Conservation (phyloP, 2,329 filamentous ascomycete species). For the Aphanocladium album region DNA sequence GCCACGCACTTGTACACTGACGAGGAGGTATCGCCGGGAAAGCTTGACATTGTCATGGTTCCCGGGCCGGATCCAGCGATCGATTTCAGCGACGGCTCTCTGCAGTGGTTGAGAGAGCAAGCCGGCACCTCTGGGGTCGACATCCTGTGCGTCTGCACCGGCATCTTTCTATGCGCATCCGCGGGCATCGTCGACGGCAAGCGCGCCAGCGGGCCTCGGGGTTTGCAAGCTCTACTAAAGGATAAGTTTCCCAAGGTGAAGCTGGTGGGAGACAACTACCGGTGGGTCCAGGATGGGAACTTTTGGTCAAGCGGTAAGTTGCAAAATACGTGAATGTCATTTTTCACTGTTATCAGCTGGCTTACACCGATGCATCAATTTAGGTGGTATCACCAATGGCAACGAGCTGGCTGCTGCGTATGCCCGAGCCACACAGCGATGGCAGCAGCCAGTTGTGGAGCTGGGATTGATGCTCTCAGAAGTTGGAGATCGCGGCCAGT, state of each 20-base stretch:
- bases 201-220: slow-evolving; percentile 42
- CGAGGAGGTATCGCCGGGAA: slow-evolving; percentile 43
- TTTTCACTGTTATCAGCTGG: no score
- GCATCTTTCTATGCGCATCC: slow-evolving; percentile 41
- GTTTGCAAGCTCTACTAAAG: slow-evolving; percentile 35
- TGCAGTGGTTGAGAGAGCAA: slow-evolving; percentile 42
- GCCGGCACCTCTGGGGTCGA: slow-evolving; percentile 35
- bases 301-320: slow-evolving; percentile 49
- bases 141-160: slow-evolving; percentile 48
- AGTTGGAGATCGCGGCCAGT: slow-evolving; percentile 43
- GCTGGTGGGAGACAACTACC: slow-evolving; percentile 40
- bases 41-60: slow-evolving; percentile 46
- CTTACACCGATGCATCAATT: neutral
- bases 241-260: slow-evolving; percentile 34
- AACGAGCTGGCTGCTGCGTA: slow-evolving; percentile 53
- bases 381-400: slow-evolving; percentile 51
- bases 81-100: slow-evolving; percentile 27
- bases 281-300: slow-evolving; percentile 50
- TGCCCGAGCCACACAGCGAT: slow-evolving; percentile 37
- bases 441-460: slow-evolving; percentile 40
- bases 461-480: slow-evolving; percentile 39
- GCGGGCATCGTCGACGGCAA: slow-evolving; percentile 44
- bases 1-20: slow-evolving; percentile 41
- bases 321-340: neutral
- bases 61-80: slow-evolving; percentile 43